Percentiles rank a stretch among this genome's conserved stretches.
Evolutionary conservation across 495 filamentous ascomycete species (phyloP).

Genomic region (Evernia prunastri): DNA sequence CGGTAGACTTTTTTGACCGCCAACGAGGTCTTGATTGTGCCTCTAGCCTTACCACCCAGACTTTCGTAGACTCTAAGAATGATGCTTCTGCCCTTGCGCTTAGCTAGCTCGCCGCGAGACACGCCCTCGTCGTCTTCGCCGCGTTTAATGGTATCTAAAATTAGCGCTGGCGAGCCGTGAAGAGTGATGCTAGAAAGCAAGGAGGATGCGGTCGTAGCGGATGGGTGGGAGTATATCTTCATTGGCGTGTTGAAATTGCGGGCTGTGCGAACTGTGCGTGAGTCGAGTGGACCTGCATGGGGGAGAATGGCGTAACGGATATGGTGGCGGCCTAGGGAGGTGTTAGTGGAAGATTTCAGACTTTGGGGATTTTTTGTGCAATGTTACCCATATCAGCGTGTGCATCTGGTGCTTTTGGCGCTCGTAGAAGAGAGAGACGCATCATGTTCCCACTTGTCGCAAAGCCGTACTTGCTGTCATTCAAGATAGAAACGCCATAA

Average conservation of each 20-base stretch:
- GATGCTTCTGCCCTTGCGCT: constrained; percentile 65
- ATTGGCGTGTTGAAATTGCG: constrained; percentile 87
- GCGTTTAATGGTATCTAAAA: constrained; percentile 82
- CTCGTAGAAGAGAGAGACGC: constrained; percentile 81
- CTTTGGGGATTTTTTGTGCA: not conserved
- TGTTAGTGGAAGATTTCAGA: constrained; percentile 10
- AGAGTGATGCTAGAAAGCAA: constrained; percentile 50
- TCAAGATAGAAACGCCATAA: constrained; percentile 89
- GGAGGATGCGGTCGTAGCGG: constrained; percentile 31
- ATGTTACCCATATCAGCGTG: constrained; percentile 82
- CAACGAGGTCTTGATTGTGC: constrained; percentile 56
- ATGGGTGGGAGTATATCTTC: constrained; percentile 37
- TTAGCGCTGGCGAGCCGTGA: constrained; percentile 50
- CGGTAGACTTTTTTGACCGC: constrained; percentile 70
- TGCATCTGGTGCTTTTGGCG: constrained; percentile 93
- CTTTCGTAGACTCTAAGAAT: constrained; percentile 84
- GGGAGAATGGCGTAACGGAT: constrained; percentile 91
- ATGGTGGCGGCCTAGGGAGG: constrained; percentile 53
- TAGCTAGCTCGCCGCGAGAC: constrained; percentile 59
- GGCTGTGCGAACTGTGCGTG: constrained; percentile 71
- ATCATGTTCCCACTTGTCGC: constrained; percentile 86
- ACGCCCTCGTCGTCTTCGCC: constrained; percentile 95
- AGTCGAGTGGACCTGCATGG: constrained; percentile 63
- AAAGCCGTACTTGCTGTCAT: constrained; percentile 96
- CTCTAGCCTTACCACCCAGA: constrained; percentile 73